These are phyloP conservation scores for Ambrosiella cleistominuta DNA, from an alignment of 2,329 filamentous ascomycete species.

Conservation along the genomic window DNA sequence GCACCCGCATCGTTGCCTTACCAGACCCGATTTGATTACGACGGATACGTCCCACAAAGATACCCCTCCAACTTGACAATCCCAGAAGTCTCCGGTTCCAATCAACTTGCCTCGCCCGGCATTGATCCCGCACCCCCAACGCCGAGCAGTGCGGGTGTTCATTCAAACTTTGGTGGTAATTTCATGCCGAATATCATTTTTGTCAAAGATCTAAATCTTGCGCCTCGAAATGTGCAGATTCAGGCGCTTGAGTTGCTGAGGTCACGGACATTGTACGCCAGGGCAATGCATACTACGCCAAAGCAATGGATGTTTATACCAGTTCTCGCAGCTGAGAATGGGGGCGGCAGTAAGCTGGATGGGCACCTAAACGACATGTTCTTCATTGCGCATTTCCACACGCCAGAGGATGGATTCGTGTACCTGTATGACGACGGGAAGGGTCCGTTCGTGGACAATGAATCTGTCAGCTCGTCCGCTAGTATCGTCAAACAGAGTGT, in stretches of 20 bases:
- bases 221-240: conserved; percentile 61
- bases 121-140: not conserved
- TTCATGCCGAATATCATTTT: conserved; percentile 68
- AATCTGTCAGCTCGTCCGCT: conserved; percentile 21
- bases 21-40: conserved; percentile 13
- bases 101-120: conserved; percentile 15
- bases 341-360: conserved; percentile 32
- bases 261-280: conserved; percentile 59
- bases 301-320: conserved; percentile 67
- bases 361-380: conserved; percentile 62
- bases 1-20: conserved; percentile 17
- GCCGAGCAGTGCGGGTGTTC: conserved; percentile 10
- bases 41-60: conserved; percentile 17
- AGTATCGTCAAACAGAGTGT: conserved; percentile 29
- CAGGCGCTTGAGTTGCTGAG: conserved; percentile 65
- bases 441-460: conserved; percentile 19
- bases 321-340: conserved; percentile 36
- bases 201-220: conserved; percentile 59
- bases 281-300: conserved; percentile 55
- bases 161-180: conserved; percentile 14
- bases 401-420: conserved; percentile 51
- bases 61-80: conserved; percentile 19
- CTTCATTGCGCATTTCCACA: conserved; percentile 75
- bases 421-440: conserved; percentile 41
- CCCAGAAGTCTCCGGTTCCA: conserved; percentile 15